Evolutionary conservation across 2,329 filamentous ascomycete species (phyloP), one percentile per base, ranked within the genome.

Genomic region (Calonectria crousiana): DNA sequence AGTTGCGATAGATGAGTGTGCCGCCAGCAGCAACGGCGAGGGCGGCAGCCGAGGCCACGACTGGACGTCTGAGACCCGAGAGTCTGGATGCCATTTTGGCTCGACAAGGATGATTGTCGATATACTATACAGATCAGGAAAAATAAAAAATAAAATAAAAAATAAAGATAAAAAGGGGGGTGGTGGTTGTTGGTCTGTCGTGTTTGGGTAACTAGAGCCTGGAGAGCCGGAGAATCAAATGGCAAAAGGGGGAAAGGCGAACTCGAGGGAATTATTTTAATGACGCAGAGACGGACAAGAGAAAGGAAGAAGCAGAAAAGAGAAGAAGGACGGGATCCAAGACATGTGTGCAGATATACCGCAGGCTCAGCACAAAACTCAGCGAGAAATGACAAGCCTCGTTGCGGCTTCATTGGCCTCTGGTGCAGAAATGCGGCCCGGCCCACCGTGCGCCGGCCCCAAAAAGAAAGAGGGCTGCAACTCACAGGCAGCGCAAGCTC

Each of bases 51-150:
- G 81, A 80, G 66, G 81, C 83, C 64, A 82, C 78, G 60, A 85
- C 76, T 44, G 85, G 85, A 56, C 83, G 83, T 78, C 83, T 81
- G 67, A 85, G 79, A 51, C 80, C 80, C 51, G 81, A 75, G 74
- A 86, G 81, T 74, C 83, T 81, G 75, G 82, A 80, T 58, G 83
- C 80, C 85, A 86, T 86, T 67, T 56, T 76, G 73, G 58, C 47
- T 62, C 1, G 36, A 41, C 56, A 41, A 20, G 56, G 56, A 14
- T 26, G 23, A 14, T 26, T 11, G 36, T 44, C 16, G 26, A 38
- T 30, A 26, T 5, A 18, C 36, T 28, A 62, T 62, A 41, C 34
- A 62, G 38, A 5, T 5, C 20, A 14, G 14, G 30, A 32, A 32
- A 8, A 32, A 32, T 32, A 32, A 32, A 32, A 32, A 4, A 32